Evolutionary conservation across 169 alveolate species (phyloP).

Genomic region (Plasmodium gonderi): DNA sequence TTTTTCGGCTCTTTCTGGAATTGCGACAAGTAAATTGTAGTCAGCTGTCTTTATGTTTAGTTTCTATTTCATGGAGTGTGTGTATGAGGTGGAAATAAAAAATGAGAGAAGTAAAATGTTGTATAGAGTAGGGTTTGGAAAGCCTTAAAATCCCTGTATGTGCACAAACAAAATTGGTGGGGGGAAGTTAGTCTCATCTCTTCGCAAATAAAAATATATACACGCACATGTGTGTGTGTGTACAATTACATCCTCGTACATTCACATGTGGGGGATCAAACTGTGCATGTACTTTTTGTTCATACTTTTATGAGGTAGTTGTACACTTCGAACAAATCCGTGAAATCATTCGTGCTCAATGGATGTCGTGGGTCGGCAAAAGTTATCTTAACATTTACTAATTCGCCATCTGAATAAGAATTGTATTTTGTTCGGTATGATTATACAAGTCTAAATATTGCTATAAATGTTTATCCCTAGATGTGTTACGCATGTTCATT

Average conservation of each 20-base stretch:
- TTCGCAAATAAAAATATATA: not conserved
- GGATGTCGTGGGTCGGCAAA: conserved; percentile 76
- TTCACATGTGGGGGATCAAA: not conserved
- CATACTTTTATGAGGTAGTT: conserved; percentile 54
- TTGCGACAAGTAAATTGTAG: conserved; percentile 47
- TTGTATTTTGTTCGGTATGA: not conserved
- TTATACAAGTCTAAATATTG: not conserved
- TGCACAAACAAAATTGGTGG: not conserved
- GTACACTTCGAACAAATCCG: conserved; percentile 50
- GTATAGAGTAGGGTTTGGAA: not conserved
- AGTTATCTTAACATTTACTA: conserved; percentile 32
- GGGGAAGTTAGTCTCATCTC: no score
- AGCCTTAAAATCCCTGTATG: not conserved
- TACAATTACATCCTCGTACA: not conserved
- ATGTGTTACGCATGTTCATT: not conserved
- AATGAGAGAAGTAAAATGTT: not conserved
- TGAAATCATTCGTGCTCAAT: conserved; percentile 33
- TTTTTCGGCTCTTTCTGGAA: conserved; percentile 65
- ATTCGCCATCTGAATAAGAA: not conserved
- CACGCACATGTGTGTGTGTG: not conserved
- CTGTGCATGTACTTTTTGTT: not conserved
- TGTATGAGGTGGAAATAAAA: not conserved
- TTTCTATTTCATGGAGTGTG: conserved; percentile 27
- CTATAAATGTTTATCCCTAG: not conserved
- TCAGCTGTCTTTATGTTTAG: conserved; percentile 38